These are phyloP conservation scores for Casuarina cunninghamiana DNA, from an alignment of 306 rosid genomes.

Conservation along the genomic window DNA sequence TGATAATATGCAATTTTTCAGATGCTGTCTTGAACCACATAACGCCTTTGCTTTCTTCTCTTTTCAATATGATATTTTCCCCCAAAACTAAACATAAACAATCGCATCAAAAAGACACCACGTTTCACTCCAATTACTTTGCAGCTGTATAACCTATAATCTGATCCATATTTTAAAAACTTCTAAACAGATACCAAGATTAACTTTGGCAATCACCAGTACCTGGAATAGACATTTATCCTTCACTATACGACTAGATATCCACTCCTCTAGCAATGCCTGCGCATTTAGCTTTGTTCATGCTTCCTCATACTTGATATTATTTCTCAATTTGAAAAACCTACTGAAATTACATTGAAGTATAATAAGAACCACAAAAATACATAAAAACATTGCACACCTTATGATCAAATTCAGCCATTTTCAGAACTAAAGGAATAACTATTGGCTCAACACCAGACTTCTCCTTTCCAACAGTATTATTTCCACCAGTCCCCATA, in stretches of 20 bases:
- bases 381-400: conserved; percentile 37
- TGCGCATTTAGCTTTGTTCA: conserved; percentile 28
- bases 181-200: neutral
- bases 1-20: neutral
- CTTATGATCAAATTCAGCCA: conserved; percentile 99
- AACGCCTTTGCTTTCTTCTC: neutral
- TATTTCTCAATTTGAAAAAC: neutral
- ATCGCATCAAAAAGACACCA: neutral
- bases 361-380: conserved; percentile 2
- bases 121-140: neutral
- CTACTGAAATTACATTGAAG: neutral
- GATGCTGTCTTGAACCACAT: neutral
- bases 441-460: conserved; percentile 78
- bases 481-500: conserved; percentile 34
- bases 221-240: conserved; percentile 75
- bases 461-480: conserved; percentile 55
- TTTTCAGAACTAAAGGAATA: conserved; percentile 83
- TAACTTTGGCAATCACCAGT: conserved; percentile 8
- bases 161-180: neutral
- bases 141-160: neutral
- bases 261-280: conserved; percentile 98
- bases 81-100: neutral
- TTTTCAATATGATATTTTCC: neutral
- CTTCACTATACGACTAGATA: conserved; percentile 51
- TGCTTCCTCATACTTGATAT: neutral